Percentiles rank a stretch among this genome's conserved stretches.
Evolutionary conservation across 148 eudicot genomes (phyloP).

Genomic region (Bassia scoparia): DNA sequence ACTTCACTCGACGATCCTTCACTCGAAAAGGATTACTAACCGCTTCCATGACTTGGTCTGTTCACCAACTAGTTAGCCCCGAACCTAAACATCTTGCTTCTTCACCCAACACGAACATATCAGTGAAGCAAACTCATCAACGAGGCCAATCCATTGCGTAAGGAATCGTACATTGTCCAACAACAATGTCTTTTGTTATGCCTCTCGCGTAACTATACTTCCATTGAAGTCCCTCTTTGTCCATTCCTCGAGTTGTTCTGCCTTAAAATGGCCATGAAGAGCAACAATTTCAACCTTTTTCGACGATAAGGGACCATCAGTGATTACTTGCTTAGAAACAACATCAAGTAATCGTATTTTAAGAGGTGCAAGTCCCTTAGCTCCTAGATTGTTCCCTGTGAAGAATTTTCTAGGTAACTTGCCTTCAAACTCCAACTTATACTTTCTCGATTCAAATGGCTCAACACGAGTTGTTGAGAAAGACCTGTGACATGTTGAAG

Average conservation of each 20-base stretch:
- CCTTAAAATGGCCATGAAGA: conserved; percentile 58
- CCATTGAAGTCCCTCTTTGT: conserved; percentile 41
- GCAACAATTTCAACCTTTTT: conserved; percentile 47
- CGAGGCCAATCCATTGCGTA: conserved; percentile 15
- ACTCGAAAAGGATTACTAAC: conserved; percentile 19
- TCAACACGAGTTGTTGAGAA: not conserved
- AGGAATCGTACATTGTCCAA: conserved; percentile 32
- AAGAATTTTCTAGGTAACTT: conserved; percentile 12
- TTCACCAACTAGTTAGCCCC: conserved; percentile 9
- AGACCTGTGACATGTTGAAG: conserved; percentile 12
- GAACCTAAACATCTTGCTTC: conserved; percentile 24
- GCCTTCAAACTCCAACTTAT: conserved; percentile 15
- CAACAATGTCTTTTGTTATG: conserved; percentile 49
- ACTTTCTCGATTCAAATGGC: conserved; percentile 2
- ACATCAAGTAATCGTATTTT: conserved; percentile 19
- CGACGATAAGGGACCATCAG: conserved; percentile 36
- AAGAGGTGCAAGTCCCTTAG: conserved; percentile 18
- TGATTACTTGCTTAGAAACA: conserved; percentile 3
- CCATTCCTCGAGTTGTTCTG: conserved; percentile 44
- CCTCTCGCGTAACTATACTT: conserved; percentile 42
- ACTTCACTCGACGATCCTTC: conserved; percentile 28
- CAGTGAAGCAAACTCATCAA: conserved; percentile 12
- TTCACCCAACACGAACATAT: conserved; percentile 26
- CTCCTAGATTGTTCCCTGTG: conserved; percentile 25
- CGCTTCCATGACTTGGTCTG: conserved; percentile 20